Conservation (phyloP, 108 stramenopile genomes). For the Epithemia pelagica region DNA sequence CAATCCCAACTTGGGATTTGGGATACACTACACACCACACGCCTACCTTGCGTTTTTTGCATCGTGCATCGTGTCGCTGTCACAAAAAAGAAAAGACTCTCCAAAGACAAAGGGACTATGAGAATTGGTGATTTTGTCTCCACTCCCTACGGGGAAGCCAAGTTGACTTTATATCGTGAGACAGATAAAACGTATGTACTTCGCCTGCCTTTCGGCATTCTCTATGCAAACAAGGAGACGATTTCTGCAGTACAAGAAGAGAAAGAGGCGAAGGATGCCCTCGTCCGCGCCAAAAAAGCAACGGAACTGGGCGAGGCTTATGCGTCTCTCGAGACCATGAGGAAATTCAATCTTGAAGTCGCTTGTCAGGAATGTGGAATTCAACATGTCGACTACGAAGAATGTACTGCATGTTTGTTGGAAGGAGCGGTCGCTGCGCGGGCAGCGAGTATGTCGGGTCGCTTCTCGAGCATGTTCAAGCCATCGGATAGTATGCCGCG, state of each 20-base stretch:
- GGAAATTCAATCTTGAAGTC: constrained; percentile 51
- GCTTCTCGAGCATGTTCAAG: not conserved
- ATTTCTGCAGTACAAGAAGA: not conserved
- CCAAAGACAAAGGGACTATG: too few species aligned
- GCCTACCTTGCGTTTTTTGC: too few species aligned
- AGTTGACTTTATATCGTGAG: constrained; percentile 21
- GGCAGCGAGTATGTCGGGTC: not conserved
- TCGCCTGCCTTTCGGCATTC: constrained; percentile 6
- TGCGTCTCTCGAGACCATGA: constrained; percentile 48
- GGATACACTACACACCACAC: too few species aligned
- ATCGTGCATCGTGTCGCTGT: too few species aligned
- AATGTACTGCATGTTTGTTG: constrained; percentile 21
- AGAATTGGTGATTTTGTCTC: constrained; percentile 19
- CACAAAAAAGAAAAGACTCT: too few species aligned
- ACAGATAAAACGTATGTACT: constrained; percentile 23
- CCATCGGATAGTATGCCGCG: constrained; percentile 1
- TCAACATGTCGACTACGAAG: not conserved
- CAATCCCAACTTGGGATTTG: too few species aligned
- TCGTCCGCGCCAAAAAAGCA: not conserved
- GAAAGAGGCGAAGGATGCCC: not conserved
- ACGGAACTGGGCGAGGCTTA: constrained; percentile 59
- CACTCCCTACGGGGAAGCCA: constrained; percentile 29
- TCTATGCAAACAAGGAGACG: constrained; percentile 1
- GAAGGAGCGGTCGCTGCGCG: not conserved
- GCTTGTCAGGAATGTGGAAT: constrained; percentile 27